Conservation (phyloP, 2,329 filamentous ascomycete species). For the Pyrenochaeta sp. region DNA sequence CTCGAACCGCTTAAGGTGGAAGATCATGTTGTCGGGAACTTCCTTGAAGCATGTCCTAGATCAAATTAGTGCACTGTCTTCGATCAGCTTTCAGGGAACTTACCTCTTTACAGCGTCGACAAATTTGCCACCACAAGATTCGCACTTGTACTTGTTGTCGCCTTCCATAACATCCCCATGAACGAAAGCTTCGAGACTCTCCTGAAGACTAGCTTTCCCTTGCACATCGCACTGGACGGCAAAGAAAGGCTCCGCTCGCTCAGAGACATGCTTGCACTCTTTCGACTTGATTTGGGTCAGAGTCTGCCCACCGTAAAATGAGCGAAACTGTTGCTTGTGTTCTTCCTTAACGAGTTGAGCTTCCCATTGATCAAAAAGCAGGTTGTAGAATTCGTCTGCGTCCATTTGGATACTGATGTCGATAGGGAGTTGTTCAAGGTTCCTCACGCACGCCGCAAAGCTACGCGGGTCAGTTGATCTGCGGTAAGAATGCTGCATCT, state of each 20-base stretch:
- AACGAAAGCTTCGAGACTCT: slow-evolving; percentile 93
- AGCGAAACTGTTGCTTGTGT: slow-evolving; percentile 76
- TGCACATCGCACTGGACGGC: slow-evolving; percentile 97
- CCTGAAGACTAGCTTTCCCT: slow-evolving; percentile 81
- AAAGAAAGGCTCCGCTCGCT: slow-evolving; percentile 87
- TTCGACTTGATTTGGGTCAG: slow-evolving; percentile 96
- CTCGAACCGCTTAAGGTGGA: slow-evolving; percentile 89
- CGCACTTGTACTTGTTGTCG: slow-evolving; percentile 98
- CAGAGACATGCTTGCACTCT: slow-evolving; percentile 92
- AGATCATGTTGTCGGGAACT: slow-evolving; percentile 91
- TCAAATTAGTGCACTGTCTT: slow-evolving; percentile 19
- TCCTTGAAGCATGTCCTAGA: slow-evolving; percentile 85
- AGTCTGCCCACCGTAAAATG: slow-evolving; percentile 89
- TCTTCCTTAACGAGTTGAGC: slow-evolving; percentile 72
- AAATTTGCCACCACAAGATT: slow-evolving; percentile 78
- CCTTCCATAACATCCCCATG: slow-evolving; percentile 97
- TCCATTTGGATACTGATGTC: slow-evolving; percentile 95
- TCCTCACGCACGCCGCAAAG: slow-evolving; percentile 79
- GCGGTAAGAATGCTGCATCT: slow-evolving; percentile 82
- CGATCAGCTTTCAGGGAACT: slow-evolving; percentile 11
- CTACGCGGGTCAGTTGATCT: slow-evolving; percentile 75
- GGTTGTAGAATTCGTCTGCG: slow-evolving; percentile 96
- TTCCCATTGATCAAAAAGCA: slow-evolving; percentile 92
- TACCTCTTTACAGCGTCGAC: slow-evolving; percentile 92
- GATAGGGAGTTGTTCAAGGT: slow-evolving; percentile 81